Base-by-base conservation (phyloP, 768 basidiomycete genomes). In the Porphyrellus cyaneotinctus region DNA sequence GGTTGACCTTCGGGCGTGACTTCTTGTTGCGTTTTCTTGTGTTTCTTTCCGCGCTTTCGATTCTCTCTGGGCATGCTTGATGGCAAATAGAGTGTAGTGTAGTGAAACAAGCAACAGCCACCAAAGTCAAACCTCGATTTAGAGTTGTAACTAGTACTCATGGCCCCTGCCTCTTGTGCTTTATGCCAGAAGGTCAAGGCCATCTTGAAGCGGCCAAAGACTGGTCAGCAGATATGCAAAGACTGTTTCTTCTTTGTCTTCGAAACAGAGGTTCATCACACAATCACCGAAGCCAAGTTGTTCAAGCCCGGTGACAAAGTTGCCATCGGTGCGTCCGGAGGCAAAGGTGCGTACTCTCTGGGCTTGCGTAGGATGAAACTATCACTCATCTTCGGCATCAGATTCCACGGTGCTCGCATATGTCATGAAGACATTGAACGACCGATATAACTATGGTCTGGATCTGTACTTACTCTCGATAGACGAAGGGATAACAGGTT, bases 401-500 rank as follows among this genome's bases (percentile, higher is more conserved):
- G 97, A 99, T 70, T 98, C 95, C 9, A 99, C 97, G 12, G 97
- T 99, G 15, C 78, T 99, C 37, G 97, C 97, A 13, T 85, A 97
- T 78, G 88, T 98, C 52, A 93, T 98, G 91, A 95, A 94, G 65
- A 81, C 87, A 5, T 74, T 99, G 48, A 98, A 98, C 69, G 88
- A 95, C 60, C 84, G 95, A 43, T 97, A 98, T 70, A 71, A 87
- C 52, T 99, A 99, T 60, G 91, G 91, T 32, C 77, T 99, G 53
- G 85, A 95, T 44, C 75, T 99, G 22, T 94, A 90, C 67, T 73
- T 99, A 20, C 80, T 99, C 43, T 97, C 95, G 0, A 97, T 99
- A 68, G 97, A 99, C 67, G 97, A 99, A 70, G 97, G 97, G 0
- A 99, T 98, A 59, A 95, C 93, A 22, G 97, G 97, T 1, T 99